Percentiles rank a stretch among this genome's conserved stretches.
Conservation (phyloP, 2,329 filamentous ascomycete genomes). For the Neonectria hederae region DNA sequence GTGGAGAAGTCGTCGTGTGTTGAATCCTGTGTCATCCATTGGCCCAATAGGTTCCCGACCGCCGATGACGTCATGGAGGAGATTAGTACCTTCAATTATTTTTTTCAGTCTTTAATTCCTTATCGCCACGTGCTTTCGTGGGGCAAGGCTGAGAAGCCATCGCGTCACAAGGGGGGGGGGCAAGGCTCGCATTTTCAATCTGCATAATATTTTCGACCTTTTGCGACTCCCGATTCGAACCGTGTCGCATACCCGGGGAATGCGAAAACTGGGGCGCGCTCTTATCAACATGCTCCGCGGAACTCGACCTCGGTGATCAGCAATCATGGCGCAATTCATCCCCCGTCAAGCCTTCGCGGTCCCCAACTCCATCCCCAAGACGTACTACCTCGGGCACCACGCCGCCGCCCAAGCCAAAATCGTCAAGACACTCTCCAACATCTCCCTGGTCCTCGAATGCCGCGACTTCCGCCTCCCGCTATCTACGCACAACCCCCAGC, state of each 20-base stretch:
- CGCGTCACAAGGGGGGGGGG: not conserved
- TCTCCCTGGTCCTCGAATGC: constrained; percentile 92
- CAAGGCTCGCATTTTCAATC: constrained; percentile 32
- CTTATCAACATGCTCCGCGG: constrained; percentile 10
- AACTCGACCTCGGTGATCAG: not conserved
- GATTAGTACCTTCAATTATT: not conserved
- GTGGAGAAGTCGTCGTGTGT: constrained; percentile 29
- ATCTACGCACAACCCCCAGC: constrained; percentile 88
- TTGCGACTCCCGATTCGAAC: constrained; percentile 6
- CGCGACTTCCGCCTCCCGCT: constrained; percentile 92
- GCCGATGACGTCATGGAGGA: constrained; percentile 31
- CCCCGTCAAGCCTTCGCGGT: constrained; percentile 79
- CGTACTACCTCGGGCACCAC: constrained; percentile 97
- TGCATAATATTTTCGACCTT: constrained; percentile 14
- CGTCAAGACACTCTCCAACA: constrained; percentile 84
- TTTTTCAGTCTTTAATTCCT: not conserved
- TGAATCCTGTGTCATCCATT: constrained; percentile 30
- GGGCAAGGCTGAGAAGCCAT: constrained; percentile 33
- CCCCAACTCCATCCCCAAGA: constrained; percentile 79
- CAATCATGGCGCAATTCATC: constrained; percentile 63
- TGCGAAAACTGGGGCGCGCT: not conserved
- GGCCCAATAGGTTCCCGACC: constrained; percentile 29
- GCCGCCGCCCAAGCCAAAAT: constrained; percentile 75
- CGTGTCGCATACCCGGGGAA: not conserved
- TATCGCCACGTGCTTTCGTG: constrained; percentile 37